Conservation (phyloP, 306 rosid species). For the Begonia fuchsioides region DNA sequence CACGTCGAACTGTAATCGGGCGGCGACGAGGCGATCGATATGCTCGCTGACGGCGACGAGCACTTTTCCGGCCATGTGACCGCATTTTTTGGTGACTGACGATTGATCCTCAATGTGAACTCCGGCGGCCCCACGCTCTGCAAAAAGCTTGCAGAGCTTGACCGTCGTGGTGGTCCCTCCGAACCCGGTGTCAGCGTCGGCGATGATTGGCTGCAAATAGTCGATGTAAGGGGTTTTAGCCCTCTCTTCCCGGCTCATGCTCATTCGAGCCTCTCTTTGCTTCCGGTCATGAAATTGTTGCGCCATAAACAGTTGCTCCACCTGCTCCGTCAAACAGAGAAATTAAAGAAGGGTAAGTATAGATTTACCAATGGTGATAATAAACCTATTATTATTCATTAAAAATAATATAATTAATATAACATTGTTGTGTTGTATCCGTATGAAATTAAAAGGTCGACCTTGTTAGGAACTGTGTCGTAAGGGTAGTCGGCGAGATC, state of each 20-base stretch:
- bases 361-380: no score
- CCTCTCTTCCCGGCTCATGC: conserved; percentile 65
- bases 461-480: conserved; percentile 97
- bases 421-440: no score
- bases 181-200: conserved; percentile 86
- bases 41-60: conserved; percentile 71
- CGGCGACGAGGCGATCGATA: conserved; percentile 83
- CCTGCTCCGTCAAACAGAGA: no score
- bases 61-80: conserved; percentile 97
- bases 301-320: conserved; percentile 72
- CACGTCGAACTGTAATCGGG: conserved; percentile 83
- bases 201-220: conserved; percentile 81
- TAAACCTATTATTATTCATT: no score
- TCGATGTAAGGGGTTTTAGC: conserved; percentile 61
- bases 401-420: no score
- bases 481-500: conserved; percentile 97
- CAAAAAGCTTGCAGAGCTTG: conserved; percentile 93
- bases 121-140: conserved; percentile 92
- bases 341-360: no score
- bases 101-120: conserved; percentile 96
- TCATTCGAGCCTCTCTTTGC: conserved; percentile 81
- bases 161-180: conserved; percentile 83
- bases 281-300: conserved; percentile 89
- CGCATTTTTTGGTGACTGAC: conserved; percentile 81
- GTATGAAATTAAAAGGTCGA: no score